Base-by-base conservation (phyloP, 208 protist genomes). In the Balamuthia mandrillaris region DNA sequence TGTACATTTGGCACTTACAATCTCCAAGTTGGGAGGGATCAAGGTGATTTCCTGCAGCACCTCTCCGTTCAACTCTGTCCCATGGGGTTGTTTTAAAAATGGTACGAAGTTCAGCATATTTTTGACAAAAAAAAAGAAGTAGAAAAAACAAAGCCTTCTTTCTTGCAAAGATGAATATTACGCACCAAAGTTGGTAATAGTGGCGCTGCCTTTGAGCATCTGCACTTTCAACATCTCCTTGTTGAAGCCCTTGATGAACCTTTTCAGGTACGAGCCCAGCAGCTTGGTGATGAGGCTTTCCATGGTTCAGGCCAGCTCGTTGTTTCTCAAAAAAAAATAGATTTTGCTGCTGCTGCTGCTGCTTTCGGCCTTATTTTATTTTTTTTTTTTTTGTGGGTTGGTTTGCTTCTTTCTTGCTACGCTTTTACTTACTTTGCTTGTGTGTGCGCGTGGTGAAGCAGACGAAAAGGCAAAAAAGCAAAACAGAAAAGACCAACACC, bases 231-330 rank as follows among this genome's bases (percentile, higher is more conserved):
- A 18, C 61, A 70, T 70, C 61, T 70, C 61, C 35, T 70, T 70
- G 61, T 70, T 70, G 31, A 70, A 70, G 39, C 61, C 61, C 39
- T 70, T 70, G 14, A 70, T 70, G 61, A 70, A 70, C 61, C 45
- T 70, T 37, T 70, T 70, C n/a, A 70, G 61, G 35, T 31, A 47
- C 9, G 61, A 70, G 35, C 61, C 61, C 61, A 70, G 14, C 6
- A 70, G 39, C 16, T 70, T 70, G n/a, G 61, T 47, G 10, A 70
- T 37, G n/a, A 70, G 61, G 33, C 35, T 37, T 44, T 70, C 61
- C 61, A 70, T 70, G n/a, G n/a, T n/a, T n/a, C n/a, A n/a, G n/a
- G n/a, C n/a, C n/a, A n/a, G n/a, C n/a, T n/a, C n/a, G n/a, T n/a
- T n/a, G n/a, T n/a, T n/a, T n/a, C n/a, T n/a, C n/a, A n/a, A n/a